A percentile compares a stretch with the other conserved stretches of the same genome.
Evolutionary conservation across 345 rosid species (phyloP).

Genomic region (Eucalyptus albens): DNA sequence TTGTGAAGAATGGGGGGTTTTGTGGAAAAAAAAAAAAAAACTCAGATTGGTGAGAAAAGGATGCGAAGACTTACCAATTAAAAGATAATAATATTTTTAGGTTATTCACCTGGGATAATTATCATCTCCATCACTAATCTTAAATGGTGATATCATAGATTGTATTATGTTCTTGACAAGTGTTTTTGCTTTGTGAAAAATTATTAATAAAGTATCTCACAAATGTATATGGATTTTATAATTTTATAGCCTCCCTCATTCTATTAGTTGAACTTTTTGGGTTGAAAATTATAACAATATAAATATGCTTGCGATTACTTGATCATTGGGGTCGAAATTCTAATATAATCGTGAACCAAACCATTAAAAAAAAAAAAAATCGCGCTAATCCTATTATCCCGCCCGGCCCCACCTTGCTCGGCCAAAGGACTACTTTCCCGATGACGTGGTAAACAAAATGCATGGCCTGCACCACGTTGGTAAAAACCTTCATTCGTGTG

Average conservation of each 20-base stretch:
- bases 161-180: background rate
- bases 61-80: background rate
- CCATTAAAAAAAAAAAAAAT: too few relatives aligned
- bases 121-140: background rate
- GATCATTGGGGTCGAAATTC: background rate
- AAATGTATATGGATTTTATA: background rate
- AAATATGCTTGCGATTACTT: background rate
- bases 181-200: background rate
- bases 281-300: background rate
- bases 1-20: background rate
- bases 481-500: too few relatives aligned
- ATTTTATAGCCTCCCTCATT: background rate
- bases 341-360: background rate
- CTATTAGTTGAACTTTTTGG: background rate
- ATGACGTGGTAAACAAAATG: too few relatives aligned
- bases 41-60: background rate
- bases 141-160: background rate
- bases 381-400: too few relatives aligned
- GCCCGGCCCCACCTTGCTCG: too few relatives aligned
- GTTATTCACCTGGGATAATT: background rate
- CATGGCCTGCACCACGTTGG: too few relatives aligned
- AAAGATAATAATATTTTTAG: background rate
- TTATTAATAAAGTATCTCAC: background rate
- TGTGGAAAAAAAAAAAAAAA: background rate
- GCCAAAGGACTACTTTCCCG: too few relatives aligned